Percentiles rank a stretch among this genome's conserved stretches.
Evolutionary conservation across 1,284 basidiomycete genomes (phyloP).

Genomic region (Testicularia cyperi): DNA sequence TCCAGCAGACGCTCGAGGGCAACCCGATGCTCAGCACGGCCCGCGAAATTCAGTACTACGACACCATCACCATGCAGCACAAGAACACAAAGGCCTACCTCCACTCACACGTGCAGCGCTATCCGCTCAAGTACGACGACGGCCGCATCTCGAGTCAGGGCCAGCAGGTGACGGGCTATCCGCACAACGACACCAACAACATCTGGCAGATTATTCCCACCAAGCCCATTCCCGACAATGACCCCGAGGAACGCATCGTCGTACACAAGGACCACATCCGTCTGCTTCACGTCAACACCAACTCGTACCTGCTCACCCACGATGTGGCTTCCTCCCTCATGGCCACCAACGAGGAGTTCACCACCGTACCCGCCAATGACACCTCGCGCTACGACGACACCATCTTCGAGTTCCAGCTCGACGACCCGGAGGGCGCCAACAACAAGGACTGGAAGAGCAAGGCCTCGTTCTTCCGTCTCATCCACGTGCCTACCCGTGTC

Average conservation of each 20-base stretch:
- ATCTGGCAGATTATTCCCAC: conserved; percentile 93
- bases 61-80: conserved; percentile 83
- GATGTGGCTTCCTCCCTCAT: conserved; percentile 96
- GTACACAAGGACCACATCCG: conserved; percentile 86
- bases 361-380: conserved; percentile 65
- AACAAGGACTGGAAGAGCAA: conserved; percentile 35
- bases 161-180: conserved; percentile 98
- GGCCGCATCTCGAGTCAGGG: conserved; percentile 93
- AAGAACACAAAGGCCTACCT: conserved; percentile 89
- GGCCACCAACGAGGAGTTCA: conserved; percentile 98
- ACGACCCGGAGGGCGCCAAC: conserved; percentile 13
- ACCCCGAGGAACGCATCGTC: conserved; percentile 80
- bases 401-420: conserved; percentile 51
- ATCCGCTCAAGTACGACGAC: conserved; percentile 93
- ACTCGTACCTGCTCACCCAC: conserved; percentile 83
- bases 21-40: conserved; percentile 88
- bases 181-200: conserved; percentile 89
- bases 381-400: conserved; percentile 61
- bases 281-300: conserved; percentile 81
- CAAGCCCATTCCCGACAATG: conserved; percentile 66
- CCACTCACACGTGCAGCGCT: conserved; percentile 86
- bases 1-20: conserved; percentile 91
- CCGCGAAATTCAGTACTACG: conserved; percentile 89
- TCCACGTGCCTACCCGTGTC: conserved; percentile 87
- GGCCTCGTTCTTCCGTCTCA: conserved; percentile 55